Evolutionary conservation across 2,329 filamentous ascomycete species (phyloP).

Genomic region (Intubia oerlemansii): DNA sequence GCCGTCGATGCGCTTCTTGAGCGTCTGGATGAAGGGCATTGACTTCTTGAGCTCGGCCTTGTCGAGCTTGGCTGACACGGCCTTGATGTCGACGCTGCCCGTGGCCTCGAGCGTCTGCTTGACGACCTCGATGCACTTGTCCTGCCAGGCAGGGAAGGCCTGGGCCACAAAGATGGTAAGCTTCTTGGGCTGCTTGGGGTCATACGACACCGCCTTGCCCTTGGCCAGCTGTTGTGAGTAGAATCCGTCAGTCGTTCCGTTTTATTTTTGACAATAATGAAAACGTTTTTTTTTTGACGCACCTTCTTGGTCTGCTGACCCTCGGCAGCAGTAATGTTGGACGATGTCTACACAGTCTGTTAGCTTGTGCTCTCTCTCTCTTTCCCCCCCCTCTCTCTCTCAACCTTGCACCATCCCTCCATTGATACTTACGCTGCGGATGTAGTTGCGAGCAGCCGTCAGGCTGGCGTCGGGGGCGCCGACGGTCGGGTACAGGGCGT

Average conservation of each 20-base stretch:
- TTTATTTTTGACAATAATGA: neutral
- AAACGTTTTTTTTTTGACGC: neutral
- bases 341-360: constrained; percentile 5
- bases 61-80: constrained; percentile 52
- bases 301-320: constrained; percentile 8
- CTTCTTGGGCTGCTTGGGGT: constrained; percentile 82
- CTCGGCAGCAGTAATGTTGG: constrained; percentile 9
- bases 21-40: constrained; percentile 81
- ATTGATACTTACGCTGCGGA: constrained; percentile 28
- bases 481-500: constrained; percentile 52
- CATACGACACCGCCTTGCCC: constrained; percentile 68
- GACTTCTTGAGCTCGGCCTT: constrained; percentile 92
- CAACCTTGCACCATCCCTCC: neutral
- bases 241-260: constrained; percentile 12
- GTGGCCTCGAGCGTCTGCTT: constrained; percentile 22
- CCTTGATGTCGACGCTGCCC: constrained; percentile 45
- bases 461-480: constrained; percentile 43
- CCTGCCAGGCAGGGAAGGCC: constrained; percentile 76
- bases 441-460: constrained; percentile 64
- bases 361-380: neutral
- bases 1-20: constrained; percentile 64
- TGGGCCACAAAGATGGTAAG: constrained; percentile 68
- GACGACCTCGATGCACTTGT: constrained; percentile 68
- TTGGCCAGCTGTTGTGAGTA: constrained; percentile 46
- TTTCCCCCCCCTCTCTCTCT: neutral